Conservation (phyloP, 257 asterid genomes). For the Fraxinus cuspidata region DNA sequence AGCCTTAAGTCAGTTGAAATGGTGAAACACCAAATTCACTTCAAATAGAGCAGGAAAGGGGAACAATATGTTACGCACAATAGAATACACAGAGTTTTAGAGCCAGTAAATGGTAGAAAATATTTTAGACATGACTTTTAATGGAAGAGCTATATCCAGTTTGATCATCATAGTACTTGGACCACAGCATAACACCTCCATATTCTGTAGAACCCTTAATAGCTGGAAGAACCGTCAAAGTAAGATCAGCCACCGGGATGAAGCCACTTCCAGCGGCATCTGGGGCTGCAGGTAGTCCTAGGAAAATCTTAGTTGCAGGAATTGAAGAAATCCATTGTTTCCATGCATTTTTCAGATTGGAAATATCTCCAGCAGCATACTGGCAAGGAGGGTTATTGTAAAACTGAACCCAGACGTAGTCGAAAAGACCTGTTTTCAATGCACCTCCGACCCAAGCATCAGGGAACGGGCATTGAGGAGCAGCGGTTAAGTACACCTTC, state of each 20-base stretch:
- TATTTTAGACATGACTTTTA: conserved; percentile 43
- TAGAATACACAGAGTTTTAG: background rate
- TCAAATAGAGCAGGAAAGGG: no score
- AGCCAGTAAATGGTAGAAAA: background rate
- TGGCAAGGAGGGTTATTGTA: conserved; percentile 53
- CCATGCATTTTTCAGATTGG: conserved; percentile 37
- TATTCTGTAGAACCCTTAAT: conserved; percentile 53
- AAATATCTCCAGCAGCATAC: conserved; percentile 24
- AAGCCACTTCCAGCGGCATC: conserved; percentile 68
- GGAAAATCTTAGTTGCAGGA: conserved; percentile 49
- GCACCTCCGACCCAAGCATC: conserved; percentile 49
- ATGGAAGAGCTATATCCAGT: conserved; percentile 61
- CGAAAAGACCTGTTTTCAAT: conserved; percentile 40
- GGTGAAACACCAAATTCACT: no score
- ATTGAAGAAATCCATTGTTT: conserved; percentile 47
- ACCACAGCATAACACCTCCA: conserved; percentile 76
- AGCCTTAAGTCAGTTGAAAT: no score
- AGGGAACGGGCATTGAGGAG: conserved; percentile 60
- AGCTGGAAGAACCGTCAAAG: conserved; percentile 50
- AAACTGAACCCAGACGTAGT: conserved; percentile 56
- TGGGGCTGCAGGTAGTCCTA: conserved; percentile 67
- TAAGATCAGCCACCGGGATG: conserved; percentile 48
- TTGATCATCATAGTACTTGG: conserved; percentile 57
- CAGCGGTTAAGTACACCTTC: conserved; percentile 53
- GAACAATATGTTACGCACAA: no score